These are phyloP conservation scores for Diplodia sapinea DNA, from an alignment of 2,329 filamentous ascomycete genomes.

Conservation along the genomic window DNA sequence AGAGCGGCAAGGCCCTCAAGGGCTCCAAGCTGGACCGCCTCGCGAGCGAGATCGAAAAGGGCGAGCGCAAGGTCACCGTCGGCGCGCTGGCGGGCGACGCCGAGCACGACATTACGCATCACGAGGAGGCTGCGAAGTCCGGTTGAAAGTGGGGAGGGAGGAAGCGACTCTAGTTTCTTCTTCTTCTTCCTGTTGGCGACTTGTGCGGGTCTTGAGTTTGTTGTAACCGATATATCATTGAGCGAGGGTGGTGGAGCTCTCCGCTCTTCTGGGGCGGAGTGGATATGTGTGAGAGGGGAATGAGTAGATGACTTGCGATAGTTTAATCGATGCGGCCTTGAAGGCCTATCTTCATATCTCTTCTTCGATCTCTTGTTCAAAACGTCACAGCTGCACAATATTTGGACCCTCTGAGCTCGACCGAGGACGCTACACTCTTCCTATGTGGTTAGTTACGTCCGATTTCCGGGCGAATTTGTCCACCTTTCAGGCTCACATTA, in stretches of 20 bases:
- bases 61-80: constrained; percentile 34
- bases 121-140: background rate
- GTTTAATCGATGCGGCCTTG: constrained; percentile 2
- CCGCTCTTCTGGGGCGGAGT: no score
- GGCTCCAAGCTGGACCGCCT: constrained; percentile 45
- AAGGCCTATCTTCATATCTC: background rate
- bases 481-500: no score
- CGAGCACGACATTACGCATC: background rate
- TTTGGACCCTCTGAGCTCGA: no score
- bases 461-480: no score
- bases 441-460: no score
- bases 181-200: no score
- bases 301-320: background rate
- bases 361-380: background rate
- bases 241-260: no score
- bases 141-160: background rate
- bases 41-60: constrained; percentile 46
- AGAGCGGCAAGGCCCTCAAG: constrained; percentile 33
- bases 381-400: no score
- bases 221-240: no score
- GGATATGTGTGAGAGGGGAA: background rate
- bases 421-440: no score
- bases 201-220: no score
- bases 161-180: background rate
- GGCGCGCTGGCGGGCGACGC: background rate